phyloP scores from a whole-genome alignment of 2,329 filamentous ascomycete genomes.

The Colletotrichum tamarilloi region DNA sequence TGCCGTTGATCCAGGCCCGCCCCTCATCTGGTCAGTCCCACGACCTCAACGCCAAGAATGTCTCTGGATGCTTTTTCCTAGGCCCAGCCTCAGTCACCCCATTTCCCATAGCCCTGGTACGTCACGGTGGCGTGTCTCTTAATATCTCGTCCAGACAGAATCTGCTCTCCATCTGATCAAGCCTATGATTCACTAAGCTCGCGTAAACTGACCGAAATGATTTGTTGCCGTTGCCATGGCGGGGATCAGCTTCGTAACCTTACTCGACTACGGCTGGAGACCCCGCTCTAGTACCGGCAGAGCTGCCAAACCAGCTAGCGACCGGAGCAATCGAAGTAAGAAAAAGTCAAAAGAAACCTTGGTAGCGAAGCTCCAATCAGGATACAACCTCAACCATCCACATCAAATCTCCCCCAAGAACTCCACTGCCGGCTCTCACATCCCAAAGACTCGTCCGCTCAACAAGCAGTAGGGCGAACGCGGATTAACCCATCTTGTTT shows the following conservation, averaged over 20 bases:
- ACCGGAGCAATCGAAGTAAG: neutral
- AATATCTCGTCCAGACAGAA: neutral
- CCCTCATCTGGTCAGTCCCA: neutral
- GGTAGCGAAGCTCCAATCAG: neutral
- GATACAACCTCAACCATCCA: neutral
- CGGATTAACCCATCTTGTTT: neutral
- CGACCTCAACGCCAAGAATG: slow-evolving; percentile 6
- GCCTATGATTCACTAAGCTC: neutral
- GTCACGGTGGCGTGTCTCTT: slow-evolving; percentile 11
- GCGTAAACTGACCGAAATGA: no score
- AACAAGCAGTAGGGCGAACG: neutral
- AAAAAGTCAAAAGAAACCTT: neutral
- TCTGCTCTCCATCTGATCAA: neutral
- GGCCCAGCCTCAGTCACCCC: neutral
- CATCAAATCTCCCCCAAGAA: neutral
- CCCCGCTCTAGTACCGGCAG: neutral
- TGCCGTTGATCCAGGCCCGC: neutral
- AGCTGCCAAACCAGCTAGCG: neutral
- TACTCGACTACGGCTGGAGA: neutral
- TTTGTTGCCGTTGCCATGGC: neutral
- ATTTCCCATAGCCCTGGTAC: slow-evolving; percentile 8
- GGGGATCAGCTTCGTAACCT: slow-evolving; percentile 11
- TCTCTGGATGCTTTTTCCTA: neutral
- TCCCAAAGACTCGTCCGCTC: neutral
- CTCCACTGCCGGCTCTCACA: neutral